Conservation (phyloP, 2,329 filamentous ascomycete species). For the Shiraia sp. region DNA sequence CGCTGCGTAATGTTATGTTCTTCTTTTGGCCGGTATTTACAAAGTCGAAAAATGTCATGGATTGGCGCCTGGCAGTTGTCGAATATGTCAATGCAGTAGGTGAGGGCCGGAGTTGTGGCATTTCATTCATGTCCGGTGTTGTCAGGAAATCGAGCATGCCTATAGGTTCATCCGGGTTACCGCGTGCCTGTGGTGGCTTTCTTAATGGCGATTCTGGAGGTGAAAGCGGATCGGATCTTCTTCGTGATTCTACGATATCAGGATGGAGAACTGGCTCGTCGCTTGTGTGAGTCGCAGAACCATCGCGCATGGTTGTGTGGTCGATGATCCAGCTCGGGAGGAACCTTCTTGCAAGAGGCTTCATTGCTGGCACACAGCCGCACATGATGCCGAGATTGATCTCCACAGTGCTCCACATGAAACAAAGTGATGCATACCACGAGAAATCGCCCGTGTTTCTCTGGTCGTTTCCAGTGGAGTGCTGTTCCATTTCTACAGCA, state of each 20-base stretch:
- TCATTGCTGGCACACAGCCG: conserved; percentile 88
- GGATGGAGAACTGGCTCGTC: conserved; percentile 33
- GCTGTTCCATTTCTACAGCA: conserved; percentile 39
- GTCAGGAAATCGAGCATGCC: conserved; percentile 60
- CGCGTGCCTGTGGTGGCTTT: conserved; percentile 25
- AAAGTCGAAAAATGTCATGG: conserved; percentile 71
- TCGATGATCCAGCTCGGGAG: conserved; percentile 61
- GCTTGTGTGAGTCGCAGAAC: conserved; percentile 30
- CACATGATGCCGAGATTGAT: conserved; percentile 90
- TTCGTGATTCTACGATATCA: conserved; percentile 25
- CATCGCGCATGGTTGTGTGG: conserved; percentile 35
- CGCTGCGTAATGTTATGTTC: conserved; percentile 69
- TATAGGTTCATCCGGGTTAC: conserved; percentile 37
- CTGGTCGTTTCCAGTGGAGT: conserved; percentile 30
- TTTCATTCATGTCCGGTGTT: conserved; percentile 49
- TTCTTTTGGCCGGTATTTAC: conserved; percentile 70
- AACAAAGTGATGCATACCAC: conserved; percentile 78
- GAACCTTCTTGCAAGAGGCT: conserved; percentile 74
- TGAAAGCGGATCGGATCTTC: conserved; percentile 22
- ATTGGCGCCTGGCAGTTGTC: conserved; percentile 28
- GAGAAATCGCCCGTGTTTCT: conserved; percentile 57
- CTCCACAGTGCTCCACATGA: conserved; percentile 94
- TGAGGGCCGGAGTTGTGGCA: conserved; percentile 41
- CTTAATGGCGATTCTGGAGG: conserved; percentile 28
- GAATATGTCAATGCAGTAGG: conserved; percentile 38